Percentiles rank a stretch among this genome's conserved stretches.
phyloP scores from a whole-genome alignment of 2,329 filamentous ascomycete species.

The Clathrospora elynae region DNA sequence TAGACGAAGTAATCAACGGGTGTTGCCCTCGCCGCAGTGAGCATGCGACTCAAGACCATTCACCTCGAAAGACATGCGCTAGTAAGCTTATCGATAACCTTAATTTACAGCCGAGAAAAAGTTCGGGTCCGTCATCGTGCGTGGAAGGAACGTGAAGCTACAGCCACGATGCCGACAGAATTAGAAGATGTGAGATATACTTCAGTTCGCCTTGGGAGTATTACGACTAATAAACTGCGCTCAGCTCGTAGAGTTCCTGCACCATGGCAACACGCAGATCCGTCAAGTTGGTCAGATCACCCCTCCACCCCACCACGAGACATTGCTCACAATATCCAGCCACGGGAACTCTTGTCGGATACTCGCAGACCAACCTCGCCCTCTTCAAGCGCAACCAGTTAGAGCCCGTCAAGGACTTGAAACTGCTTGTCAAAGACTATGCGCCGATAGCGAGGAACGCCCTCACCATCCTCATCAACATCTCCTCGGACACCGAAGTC shows the following conservation, averaged over 20 bases:
- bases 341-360: conserved; percentile 84
- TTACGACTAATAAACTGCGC: neutral
- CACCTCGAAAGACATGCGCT: conserved; percentile 9
- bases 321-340: conserved; percentile 56
- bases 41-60: conserved; percentile 9
- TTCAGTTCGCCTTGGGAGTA: too few relatives aligned
- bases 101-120: conserved; percentile 31
- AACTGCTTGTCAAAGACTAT: conserved; percentile 83
- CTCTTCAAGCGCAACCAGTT: conserved; percentile 85
- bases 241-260: conserved; percentile 92
- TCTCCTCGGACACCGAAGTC: conserved; percentile 77
- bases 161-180: conserved; percentile 54
- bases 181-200: conserved; percentile 52
- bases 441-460: conserved; percentile 91
- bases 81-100: conserved; percentile 44
- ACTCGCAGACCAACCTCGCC: conserved; percentile 72
- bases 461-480: conserved; percentile 85
- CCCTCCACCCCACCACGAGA: conserved; percentile 30
- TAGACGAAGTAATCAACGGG: conserved; percentile 11
- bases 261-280: conserved; percentile 89
- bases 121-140: conserved; percentile 31
- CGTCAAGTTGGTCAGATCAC: conserved; percentile 70
- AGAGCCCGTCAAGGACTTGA: conserved; percentile 82
- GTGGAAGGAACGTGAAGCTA: conserved; percentile 20
- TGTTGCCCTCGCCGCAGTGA: conserved; percentile 9